phyloP scores from a whole-genome alignment of 2,329 filamentous ascomycete species.

The Diaporthe citriasiana region DNA sequence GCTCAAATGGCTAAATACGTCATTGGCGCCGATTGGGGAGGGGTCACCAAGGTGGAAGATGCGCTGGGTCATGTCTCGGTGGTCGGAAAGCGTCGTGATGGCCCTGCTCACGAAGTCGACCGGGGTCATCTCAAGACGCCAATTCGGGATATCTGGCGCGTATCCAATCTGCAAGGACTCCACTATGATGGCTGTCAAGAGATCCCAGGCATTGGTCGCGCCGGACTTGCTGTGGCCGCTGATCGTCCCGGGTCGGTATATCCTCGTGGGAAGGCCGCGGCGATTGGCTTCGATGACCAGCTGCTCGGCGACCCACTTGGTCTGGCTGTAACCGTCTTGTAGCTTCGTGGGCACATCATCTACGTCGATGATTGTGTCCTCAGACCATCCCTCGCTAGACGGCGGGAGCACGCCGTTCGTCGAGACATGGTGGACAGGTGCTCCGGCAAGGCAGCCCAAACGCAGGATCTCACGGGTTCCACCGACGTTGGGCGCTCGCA shows the following conservation, averaged over 20 bases:
- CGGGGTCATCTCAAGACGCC: slow-evolving; percentile 87
- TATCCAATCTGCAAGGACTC: slow-evolving; percentile 82
- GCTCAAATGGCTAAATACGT: slow-evolving; percentile 74
- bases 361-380: slow-evolving; percentile 76
- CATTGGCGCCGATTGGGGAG: slow-evolving; percentile 74
- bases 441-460: slow-evolving; percentile 75
- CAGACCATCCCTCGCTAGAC: slow-evolving; percentile 78
- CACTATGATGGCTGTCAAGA: slow-evolving; percentile 81
- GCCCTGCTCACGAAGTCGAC: slow-evolving; percentile 85
- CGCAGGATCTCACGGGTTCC: slow-evolving; percentile 83
- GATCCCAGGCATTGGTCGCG: slow-evolving; percentile 83
- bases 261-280: slow-evolving; percentile 77
- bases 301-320: slow-evolving; percentile 86
- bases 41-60: slow-evolving; percentile 84
- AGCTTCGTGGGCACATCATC: slow-evolving; percentile 78
- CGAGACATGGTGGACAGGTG: slow-evolving; percentile 83
- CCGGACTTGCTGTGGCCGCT: slow-evolving; percentile 82
- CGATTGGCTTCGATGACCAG: slow-evolving; percentile 78
- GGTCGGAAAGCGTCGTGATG: slow-evolving; percentile 77
- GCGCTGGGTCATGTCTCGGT: slow-evolving; percentile 72
- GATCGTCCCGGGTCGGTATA: slow-evolving; percentile 82
- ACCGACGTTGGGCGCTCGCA: slow-evolving; percentile 81
- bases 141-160: slow-evolving; percentile 78
- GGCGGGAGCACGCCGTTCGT: slow-evolving; percentile 85
- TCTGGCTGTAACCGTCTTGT: slow-evolving; percentile 82